phyloP scores from a whole-genome alignment of 306 rosid genomes.

The Arachis stenosperma region DNA sequence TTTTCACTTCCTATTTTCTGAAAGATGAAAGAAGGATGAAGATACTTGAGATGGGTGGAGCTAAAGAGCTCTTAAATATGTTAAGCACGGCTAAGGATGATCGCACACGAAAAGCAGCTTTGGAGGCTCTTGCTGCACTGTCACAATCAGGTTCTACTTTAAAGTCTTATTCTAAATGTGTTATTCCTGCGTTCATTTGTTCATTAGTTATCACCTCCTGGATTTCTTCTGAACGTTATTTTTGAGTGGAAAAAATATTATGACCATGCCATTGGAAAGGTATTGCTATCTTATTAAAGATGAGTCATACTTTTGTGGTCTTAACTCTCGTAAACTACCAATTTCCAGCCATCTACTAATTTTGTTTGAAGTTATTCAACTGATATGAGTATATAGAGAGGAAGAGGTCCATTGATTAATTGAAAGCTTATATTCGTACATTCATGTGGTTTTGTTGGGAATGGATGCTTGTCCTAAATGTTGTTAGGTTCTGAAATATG shows the following conservation, averaged over 20 bases:
- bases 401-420: neutral
- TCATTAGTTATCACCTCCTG: neutral
- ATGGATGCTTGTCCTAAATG: no score
- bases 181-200: neutral
- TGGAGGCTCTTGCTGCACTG: conserved; percentile 67
- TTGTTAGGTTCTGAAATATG: no score
- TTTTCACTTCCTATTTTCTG: conserved; percentile 31
- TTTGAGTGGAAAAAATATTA: no score
- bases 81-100: conserved; percentile 81
- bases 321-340: neutral
- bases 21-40: conserved; percentile 82
- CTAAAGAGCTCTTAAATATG: conserved; percentile 73
- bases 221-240: no score
- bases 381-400: neutral
- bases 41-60: conserved; percentile 85
- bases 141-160: conserved; percentile 60
- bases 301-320: neutral
- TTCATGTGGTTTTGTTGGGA: no score
- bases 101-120: conserved; percentile 79
- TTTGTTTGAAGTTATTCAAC: conserved; percentile 1
- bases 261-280: no score
- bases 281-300: neutral
- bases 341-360: neutral
- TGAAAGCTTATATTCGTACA: no score
- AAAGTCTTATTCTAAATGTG: neutral